These are phyloP conservation scores for Neurospora sp. DNA, from an alignment of 495 filamentous ascomycete genomes.

Conservation along the genomic window DNA sequence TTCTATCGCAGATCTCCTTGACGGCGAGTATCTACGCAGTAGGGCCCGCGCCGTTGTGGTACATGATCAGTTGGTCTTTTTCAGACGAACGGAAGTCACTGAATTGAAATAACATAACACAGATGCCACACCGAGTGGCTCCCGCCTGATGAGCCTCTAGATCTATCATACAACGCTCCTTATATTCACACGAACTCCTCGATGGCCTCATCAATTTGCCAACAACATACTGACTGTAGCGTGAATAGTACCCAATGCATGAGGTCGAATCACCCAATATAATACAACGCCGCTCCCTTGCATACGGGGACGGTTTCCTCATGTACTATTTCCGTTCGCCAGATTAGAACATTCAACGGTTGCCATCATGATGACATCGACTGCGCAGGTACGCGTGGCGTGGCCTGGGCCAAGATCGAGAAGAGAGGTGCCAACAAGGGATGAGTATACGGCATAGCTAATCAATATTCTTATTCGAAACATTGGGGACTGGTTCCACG, in stretches of 20 bases:
- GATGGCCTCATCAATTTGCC: not conserved
- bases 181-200: not conserved
- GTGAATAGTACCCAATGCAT: not conserved
- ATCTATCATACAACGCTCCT: not conserved
- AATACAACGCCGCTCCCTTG: not conserved
- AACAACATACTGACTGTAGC: not conserved
- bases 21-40: not conserved
- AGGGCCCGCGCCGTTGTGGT: not conserved
- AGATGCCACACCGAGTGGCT: not conserved
- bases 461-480: not conserved
- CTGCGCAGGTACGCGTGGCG: not conserved
- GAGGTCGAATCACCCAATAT: not conserved
- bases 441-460: not conserved
- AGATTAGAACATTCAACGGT: not conserved
- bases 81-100: not conserved
- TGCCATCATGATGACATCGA: not conserved
- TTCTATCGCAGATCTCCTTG: not conserved
- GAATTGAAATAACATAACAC: not conserved
- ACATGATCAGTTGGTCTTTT: not conserved
- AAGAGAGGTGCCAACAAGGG: not conserved
- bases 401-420: not conserved
- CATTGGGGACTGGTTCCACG: not conserved
- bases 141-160: not conserved
- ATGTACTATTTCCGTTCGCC: not conserved
- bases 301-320: not conserved